Conservation (phyloP, 1,284 basidiomycete species). For the Cutaneotrichosporon dermatis region DNA sequence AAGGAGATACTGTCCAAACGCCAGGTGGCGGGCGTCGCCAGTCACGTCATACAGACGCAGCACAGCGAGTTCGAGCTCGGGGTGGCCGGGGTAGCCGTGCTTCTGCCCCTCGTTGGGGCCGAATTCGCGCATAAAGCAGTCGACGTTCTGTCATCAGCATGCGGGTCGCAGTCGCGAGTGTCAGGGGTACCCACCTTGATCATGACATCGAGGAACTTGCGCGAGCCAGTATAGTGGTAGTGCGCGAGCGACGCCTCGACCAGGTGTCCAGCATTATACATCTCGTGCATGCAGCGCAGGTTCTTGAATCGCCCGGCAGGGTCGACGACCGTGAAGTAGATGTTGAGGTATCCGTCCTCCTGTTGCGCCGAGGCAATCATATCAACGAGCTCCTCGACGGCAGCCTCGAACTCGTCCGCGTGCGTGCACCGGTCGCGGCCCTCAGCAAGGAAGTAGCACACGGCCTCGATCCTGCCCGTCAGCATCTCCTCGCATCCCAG, state of each 20-base stretch:
- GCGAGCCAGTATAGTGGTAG: no score
- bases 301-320: constrained; percentile 31
- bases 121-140: constrained; percentile 27
- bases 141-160: constrained; percentile 21
- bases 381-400: no score
- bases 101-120: constrained; percentile 22
- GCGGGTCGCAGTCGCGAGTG: no score
- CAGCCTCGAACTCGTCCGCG: no score
- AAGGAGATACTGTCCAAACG: constrained; percentile 31
- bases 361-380: no score
- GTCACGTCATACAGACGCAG: constrained; percentile 32
- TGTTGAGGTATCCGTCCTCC: constrained; percentile 7
- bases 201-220: no score
- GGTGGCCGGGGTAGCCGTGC: constrained; percentile 37
- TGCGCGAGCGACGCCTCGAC: no score
- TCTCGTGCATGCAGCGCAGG: constrained; percentile 29
- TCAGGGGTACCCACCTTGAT: no score
- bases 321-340: constrained; percentile 39
- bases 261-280: constrained; percentile 29
- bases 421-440: no score
- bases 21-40: constrained; percentile 25
- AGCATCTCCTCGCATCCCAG: no score
- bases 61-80: constrained; percentile 32
- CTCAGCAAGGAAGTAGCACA: no score
- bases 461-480: no score